A percentile compares a stretch with the other conserved stretches of the same genome.
phyloP scores from a whole-genome alignment of 1,139 yeast genomes.

The Arxiozyma slooffiae region DNA sequence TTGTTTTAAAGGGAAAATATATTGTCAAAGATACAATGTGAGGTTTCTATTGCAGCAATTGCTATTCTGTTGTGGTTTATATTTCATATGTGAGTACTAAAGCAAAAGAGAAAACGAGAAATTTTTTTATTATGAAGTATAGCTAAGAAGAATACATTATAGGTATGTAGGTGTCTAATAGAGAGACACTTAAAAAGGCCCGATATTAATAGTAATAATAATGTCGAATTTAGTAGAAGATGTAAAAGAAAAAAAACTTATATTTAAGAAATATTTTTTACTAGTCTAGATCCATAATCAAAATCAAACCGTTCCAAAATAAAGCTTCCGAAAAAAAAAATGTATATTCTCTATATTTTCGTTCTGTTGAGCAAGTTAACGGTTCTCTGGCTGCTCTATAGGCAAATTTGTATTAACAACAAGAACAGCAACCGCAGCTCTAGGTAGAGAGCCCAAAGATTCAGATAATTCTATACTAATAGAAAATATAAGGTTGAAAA shows the following conservation, averaged over 20 bases:
- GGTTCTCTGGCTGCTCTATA: conserved; percentile 30
- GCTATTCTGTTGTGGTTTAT: no score
- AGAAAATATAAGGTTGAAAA: conserved; percentile 5
- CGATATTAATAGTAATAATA: not conserved
- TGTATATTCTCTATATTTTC: conserved; percentile 13
- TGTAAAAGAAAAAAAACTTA: conserved; percentile 27
- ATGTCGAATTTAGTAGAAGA: conserved; percentile 23
- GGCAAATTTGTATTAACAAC: conserved; percentile 22
- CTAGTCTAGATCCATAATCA: conserved; percentile 22
- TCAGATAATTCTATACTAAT: not conserved
- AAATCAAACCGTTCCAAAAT: conserved; percentile 11
- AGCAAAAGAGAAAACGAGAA: no score
- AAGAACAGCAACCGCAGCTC: conserved; percentile 5
- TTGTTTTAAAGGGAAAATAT: not conserved
- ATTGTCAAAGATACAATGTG: no score
- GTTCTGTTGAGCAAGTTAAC: conserved; percentile 25
- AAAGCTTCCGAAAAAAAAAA: conserved; percentile 8
- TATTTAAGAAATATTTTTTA: conserved; percentile 28
- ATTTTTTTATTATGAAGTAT: no score
- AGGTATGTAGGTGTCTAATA: no score
- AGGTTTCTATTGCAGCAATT: no score
- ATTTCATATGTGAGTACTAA: no score
- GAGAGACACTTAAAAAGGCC: no score
- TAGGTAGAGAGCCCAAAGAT: not conserved
- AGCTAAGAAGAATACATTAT: no score